These are phyloP conservation scores for Malus sylvestris DNA, from an alignment of 306 rosid species.

Conservation along the genomic window DNA sequence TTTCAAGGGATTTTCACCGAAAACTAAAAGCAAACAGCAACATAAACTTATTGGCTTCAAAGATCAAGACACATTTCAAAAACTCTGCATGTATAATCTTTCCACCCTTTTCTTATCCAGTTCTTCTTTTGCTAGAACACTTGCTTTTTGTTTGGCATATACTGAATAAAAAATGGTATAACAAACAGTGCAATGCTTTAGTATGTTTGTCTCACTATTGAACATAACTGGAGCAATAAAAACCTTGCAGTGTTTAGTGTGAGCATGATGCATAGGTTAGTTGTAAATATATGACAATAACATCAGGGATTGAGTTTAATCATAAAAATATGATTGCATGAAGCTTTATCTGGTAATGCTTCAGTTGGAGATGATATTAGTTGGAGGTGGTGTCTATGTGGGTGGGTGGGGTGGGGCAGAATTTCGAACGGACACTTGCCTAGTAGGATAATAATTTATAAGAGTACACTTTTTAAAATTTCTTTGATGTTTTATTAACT, in stretches of 20 bases:
- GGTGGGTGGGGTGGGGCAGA: not conserved
- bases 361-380: not conserved
- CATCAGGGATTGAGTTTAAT: not conserved
- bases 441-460: not conserved
- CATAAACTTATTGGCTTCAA: too few relatives aligned
- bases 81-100: too few relatives aligned
- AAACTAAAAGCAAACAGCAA: too few relatives aligned
- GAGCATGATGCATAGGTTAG: not conserved
- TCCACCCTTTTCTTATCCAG: slow-evolving; percentile 73
- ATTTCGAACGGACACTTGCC: not conserved
- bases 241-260: not conserved
- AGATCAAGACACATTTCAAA: too few relatives aligned
- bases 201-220: slow-evolving; percentile 4
- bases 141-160: slow-evolving; percentile 1
- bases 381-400: too few relatives aligned
- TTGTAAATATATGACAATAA: not conserved
- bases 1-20: too few relatives aligned
- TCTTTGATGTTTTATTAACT: not conserved
- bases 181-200: not conserved
- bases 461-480: not conserved
- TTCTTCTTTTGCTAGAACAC: slow-evolving; percentile 11
- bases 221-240: not conserved
- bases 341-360: not conserved
- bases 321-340: not conserved
- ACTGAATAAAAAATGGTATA: not conserved